Evolutionary conservation across 2,329 filamentous ascomycete genomes (phyloP).

Genomic region (Calonectria honghensis): DNA sequence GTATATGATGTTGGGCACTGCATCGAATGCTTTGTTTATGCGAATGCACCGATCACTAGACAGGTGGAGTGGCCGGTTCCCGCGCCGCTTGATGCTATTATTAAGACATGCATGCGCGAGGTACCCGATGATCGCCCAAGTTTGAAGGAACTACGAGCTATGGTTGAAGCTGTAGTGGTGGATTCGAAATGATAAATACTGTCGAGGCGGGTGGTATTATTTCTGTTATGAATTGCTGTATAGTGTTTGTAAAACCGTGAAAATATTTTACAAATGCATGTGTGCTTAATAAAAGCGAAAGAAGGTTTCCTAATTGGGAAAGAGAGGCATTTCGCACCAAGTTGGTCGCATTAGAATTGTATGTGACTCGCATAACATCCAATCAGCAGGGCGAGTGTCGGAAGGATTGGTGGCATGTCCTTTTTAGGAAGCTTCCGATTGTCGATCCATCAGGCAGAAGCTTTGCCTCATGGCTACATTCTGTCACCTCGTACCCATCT

Average conservation of each 20-base stretch:
- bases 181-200: too few relatives aligned
- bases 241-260: too few relatives aligned
- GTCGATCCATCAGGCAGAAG: background rate
- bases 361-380: background rate
- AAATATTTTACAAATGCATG: too few relatives aligned
- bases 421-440: background rate
- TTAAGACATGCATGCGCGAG: background rate
- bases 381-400: background rate
- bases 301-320: too few relatives aligned
- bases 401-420: background rate
- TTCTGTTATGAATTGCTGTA: too few relatives aligned
- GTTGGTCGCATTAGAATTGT: too few relatives aligned
- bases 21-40: background rate
- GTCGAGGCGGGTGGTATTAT: too few relatives aligned
- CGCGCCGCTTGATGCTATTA: background rate
- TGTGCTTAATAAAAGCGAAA: too few relatives aligned
- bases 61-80: slow-evolving; percentile 6
- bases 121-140: background rate
- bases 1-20: background rate
- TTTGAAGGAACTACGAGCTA: background rate
- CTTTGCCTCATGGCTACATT: background rate
- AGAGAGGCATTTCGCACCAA: too few relatives aligned
- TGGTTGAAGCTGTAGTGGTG: background rate
- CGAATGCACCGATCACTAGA: background rate
- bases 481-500: background rate